These are phyloP conservation scores for Boletellus deceptivus DNA, from an alignment of 1,284 basidiomycete species.

Conservation along the genomic window DNA sequence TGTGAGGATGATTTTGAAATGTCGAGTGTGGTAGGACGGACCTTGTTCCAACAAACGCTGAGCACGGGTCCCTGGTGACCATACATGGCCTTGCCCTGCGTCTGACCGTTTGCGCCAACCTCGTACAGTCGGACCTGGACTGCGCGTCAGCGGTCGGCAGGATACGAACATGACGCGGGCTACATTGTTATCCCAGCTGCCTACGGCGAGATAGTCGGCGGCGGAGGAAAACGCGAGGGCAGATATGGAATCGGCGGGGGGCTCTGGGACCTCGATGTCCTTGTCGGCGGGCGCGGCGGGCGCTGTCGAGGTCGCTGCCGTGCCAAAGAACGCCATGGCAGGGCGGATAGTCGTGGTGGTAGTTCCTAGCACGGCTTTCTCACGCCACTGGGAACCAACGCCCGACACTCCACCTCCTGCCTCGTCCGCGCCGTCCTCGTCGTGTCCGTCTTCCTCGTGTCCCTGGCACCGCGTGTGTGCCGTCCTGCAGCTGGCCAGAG, in stretches of 20 bases:
- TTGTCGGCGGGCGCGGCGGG: slow-evolving; percentile 33
- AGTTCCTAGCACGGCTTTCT: slow-evolving; percentile 1
- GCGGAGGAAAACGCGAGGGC: slow-evolving; percentile 48
- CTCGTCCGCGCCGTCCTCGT: no score
- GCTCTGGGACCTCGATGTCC: slow-evolving; percentile 59
- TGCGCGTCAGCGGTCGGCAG: slow-evolving; percentile 4
- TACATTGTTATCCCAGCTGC: slow-evolving; percentile 64
- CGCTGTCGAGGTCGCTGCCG: slow-evolving; percentile 21
- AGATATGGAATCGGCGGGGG: slow-evolving; percentile 59
- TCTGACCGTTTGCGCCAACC: slow-evolving; percentile 51
- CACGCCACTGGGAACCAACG: slow-evolving; percentile 20
- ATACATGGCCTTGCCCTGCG: slow-evolving; percentile 77
- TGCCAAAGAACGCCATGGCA: slow-evolving; percentile 30
- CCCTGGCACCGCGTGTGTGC: no score
- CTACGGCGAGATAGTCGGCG: slow-evolving; percentile 57
- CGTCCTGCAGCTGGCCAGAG: no score
- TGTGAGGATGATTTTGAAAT: slow-evolving; percentile 6
- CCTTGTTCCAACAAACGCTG: slow-evolving; percentile 77
- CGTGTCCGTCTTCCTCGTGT: no score
- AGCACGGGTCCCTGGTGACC: slow-evolving; percentile 78
- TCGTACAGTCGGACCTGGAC: slow-evolving; percentile 55
- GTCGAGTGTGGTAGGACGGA: slow-evolving; percentile 20
- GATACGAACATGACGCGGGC: background rate
- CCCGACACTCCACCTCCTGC: no score
- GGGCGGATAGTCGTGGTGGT: background rate